Evolutionary conservation across 495 filamentous ascomycete genomes (phyloP), one percentile per base, ranked within the genome.

Genomic region (Durotheca rogersii): DNA sequence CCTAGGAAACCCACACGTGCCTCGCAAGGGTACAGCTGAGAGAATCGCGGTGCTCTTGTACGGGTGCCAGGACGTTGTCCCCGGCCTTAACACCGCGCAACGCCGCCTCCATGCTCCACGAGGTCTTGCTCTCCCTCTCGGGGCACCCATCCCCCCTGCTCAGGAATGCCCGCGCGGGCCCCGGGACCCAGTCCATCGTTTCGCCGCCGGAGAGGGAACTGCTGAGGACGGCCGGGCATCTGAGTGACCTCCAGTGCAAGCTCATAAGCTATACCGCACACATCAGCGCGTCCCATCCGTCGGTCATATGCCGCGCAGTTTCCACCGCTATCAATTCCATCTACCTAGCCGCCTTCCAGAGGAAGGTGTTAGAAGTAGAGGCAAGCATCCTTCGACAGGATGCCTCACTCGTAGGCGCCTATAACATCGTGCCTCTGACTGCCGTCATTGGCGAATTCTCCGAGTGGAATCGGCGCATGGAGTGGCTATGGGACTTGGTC

Each of bases 71-170:
- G 37, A 41, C 15, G 10, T n/a, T 11, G 1, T 30, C 40, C 45
- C 47, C 47, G 50, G 55, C 42, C 40, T 41, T 27, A 29, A 35
- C 29, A 48, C 41, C 36, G 43, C 49, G 38, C 42, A 33, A 27
- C 41, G 32, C 18, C 46, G 27, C 21, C 57, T 77, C 66, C 69
- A 97, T 97, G 92, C 86, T 97, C 63, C 92, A 97, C 76, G 93
- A 98, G 73, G 85, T 98, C 70, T 80, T 98, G 58, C 85, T 98
- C 65, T 88, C 88, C 63, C 85, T 98, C 67, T 93, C 90, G 55
- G 92, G 92, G 41, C 88, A 95, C 71, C 85, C 89, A 18, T 96
- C 92, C 44, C 83, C 90, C 35, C 81, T 96, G 58, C 86, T 96
- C 71, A 71, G 72, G 50, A 45, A 74, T 53, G 53, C 69, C 41